Evolutionary conservation across 352 stramenopile species (phyloP).

Genomic region (Phytophthora agathidicida): DNA sequence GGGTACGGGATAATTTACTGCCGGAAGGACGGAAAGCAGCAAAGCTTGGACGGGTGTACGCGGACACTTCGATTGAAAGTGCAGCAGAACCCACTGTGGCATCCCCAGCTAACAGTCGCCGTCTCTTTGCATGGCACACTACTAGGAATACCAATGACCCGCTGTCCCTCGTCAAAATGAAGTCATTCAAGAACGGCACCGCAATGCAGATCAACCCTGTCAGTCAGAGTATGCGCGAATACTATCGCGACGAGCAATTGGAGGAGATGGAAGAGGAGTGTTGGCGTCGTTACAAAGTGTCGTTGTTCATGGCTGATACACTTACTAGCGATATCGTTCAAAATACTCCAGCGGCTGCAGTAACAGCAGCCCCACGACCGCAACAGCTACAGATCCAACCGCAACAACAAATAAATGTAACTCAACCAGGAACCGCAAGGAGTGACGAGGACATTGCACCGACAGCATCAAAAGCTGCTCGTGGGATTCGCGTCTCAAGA

Average conservation of each 20-base stretch:
- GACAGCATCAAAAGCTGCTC: slow-evolving; percentile 25
- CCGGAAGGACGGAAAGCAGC: slow-evolving; percentile 14
- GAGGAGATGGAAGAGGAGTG: slow-evolving; percentile 74
- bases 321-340: slow-evolving; percentile 21
- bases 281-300: slow-evolving; percentile 75
- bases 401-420: neutral
- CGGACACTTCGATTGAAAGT: slow-evolving; percentile 1
- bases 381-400: neutral
- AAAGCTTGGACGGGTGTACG: slow-evolving; percentile 22
- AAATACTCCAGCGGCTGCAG: neutral
- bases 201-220: slow-evolving; percentile 63
- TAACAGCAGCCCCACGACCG: neutral
- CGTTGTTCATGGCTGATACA: slow-evolving; percentile 57
- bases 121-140: slow-evolving; percentile 18
- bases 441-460: slow-evolving; percentile 20
- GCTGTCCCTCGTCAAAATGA: slow-evolving; percentile 39
- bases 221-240: slow-evolving; percentile 51
- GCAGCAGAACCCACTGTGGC: neutral
- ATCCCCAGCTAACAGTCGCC: neutral
- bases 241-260: slow-evolving; percentile 53
- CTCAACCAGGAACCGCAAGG: neutral
- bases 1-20: slow-evolving; percentile 10
- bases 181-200: slow-evolving; percentile 57
- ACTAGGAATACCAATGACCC: neutral
- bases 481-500: slow-evolving; percentile 26